Evolutionary conservation across 768 basidiomycete species (phyloP).

Genomic region (Trametopsis cervina): DNA sequence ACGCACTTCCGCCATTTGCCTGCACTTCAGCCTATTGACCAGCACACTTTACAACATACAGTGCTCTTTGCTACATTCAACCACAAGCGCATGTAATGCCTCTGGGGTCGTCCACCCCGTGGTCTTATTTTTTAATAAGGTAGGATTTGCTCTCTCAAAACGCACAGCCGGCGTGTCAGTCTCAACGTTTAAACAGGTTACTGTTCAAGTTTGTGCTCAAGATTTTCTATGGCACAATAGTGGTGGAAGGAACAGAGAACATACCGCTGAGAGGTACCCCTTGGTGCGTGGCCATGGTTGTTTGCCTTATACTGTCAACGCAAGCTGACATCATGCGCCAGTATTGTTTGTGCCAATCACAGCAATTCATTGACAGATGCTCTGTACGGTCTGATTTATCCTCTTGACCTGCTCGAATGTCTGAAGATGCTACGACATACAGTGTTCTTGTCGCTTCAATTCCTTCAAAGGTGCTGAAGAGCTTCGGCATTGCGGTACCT

Average conservation of each 20-base stretch:
- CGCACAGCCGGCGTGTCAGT: no score
- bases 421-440: background rate
- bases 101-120: conserved; percentile 39
- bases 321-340: conserved; percentile 24
- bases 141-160: conserved; percentile 18
- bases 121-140: conserved; percentile 69
- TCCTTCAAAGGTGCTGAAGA: conserved; percentile 48
- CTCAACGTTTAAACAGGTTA: conserved; percentile 31
- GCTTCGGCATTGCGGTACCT: conserved; percentile 3
- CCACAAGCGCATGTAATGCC: conserved; percentile 21
- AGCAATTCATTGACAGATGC: conserved; percentile 84
- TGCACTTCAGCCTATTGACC: no score
- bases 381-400: conserved; percentile 41
- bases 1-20: no score
- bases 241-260: conserved; percentile 68
- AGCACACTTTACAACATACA: no score
- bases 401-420: background rate
- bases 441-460: conserved; percentile 73
- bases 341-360: conserved; percentile 84
- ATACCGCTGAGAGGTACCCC: conserved; percentile 70
- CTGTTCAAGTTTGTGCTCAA: conserved; percentile 81
- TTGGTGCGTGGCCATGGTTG: conserved; percentile 43
- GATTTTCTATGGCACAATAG: conserved; percentile 87
- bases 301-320: no score
- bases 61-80: background rate